phyloP scores from a whole-genome alignment of 2,329 filamentous ascomycete species.

The Aspergillus fischeri region DNA sequence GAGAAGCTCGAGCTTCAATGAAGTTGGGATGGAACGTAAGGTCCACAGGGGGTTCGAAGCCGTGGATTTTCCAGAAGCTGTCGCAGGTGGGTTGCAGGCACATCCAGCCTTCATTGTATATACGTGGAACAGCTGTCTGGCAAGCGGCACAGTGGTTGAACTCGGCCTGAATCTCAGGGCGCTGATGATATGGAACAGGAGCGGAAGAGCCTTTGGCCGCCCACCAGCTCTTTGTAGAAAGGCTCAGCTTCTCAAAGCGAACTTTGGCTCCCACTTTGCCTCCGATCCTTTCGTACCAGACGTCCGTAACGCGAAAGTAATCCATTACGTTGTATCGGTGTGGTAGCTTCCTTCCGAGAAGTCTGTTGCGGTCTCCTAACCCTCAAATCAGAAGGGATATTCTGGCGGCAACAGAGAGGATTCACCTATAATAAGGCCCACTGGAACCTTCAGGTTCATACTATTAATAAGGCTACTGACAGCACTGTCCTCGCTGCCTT shows the following conservation, averaged over 20 bases:
- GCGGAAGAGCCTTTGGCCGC: conserved; percentile 31
- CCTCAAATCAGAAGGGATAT: conserved; percentile 20
- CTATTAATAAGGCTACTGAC: conserved; percentile 45
- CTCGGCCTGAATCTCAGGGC: conserved; percentile 23
- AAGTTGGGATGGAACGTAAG: conserved; percentile 55
- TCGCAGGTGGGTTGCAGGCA: conserved; percentile 53
- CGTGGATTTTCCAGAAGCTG: conserved; percentile 52
- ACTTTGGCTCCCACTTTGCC: conserved; percentile 50
- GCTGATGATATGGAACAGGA: conserved; percentile 23
- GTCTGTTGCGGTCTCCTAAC: conserved; percentile 49
- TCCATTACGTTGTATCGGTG: conserved; percentile 63
- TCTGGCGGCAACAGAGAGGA: not conserved
- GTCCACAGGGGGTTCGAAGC: conserved; percentile 22
- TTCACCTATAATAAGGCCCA: conserved; percentile 56
- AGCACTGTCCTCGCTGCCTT: conserved; percentile 34
- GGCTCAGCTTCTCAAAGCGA: conserved; percentile 62
- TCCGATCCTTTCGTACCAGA: conserved; percentile 61
- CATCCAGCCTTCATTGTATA: conserved; percentile 52
- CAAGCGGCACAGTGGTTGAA: conserved; percentile 41
- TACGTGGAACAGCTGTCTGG: conserved; percentile 23
- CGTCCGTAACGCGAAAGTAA: conserved; percentile 64
- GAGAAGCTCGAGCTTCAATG: conserved; percentile 50
- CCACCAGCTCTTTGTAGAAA: conserved; percentile 57
- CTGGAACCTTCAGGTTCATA: conserved; percentile 44
- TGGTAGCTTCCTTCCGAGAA: conserved; percentile 48